Evolutionary conservation across 2,329 filamentous ascomycete species (phyloP).

Genomic region (Sporothrix luriei): DNA sequence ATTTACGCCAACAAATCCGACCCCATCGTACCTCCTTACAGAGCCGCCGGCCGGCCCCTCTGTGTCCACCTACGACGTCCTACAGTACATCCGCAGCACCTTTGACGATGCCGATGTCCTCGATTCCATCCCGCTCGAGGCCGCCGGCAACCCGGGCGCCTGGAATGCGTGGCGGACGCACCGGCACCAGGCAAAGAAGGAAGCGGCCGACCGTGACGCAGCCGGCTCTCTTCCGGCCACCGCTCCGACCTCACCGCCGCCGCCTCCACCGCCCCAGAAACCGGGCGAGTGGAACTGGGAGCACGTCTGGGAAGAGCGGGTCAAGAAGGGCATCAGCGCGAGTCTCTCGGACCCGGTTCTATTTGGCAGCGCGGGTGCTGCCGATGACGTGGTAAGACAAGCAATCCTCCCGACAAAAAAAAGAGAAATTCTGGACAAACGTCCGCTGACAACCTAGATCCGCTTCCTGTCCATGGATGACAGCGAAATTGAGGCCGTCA

Average conservation of each 20-base stretch:
- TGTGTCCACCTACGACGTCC: constrained; percentile 65
- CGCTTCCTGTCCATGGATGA: constrained; percentile 68
- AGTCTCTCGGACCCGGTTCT: constrained; percentile 79
- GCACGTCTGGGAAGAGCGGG: constrained; percentile 90
- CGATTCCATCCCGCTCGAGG: constrained; percentile 76
- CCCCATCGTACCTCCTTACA: constrained; percentile 49
- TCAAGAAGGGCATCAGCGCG: constrained; percentile 73
- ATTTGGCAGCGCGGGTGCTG: constrained; percentile 64
- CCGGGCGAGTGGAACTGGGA: constrained; percentile 97
- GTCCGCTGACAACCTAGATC: constrained; percentile 50
- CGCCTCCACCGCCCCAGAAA: constrained; percentile 39
- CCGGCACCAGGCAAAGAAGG: constrained; percentile 48
- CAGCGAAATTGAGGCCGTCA: constrained; percentile 59
- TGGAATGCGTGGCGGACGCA: constrained; percentile 92
- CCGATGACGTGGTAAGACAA: constrained; percentile 70
- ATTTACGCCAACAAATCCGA: constrained; percentile 26
- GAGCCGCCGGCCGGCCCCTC: constrained; percentile 43
- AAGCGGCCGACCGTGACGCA: neutral
- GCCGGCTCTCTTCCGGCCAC: neutral
- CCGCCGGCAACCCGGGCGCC: constrained; percentile 84
- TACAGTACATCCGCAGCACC: constrained; percentile 78
- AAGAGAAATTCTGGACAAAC: neutral
- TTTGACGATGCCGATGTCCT: constrained; percentile 79
- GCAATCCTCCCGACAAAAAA: neutral
- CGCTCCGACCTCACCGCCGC: neutral